These are phyloP conservation scores for Immersiella caudata DNA, from an alignment of 495 filamentous ascomycete genomes.

Conservation along the genomic window DNA sequence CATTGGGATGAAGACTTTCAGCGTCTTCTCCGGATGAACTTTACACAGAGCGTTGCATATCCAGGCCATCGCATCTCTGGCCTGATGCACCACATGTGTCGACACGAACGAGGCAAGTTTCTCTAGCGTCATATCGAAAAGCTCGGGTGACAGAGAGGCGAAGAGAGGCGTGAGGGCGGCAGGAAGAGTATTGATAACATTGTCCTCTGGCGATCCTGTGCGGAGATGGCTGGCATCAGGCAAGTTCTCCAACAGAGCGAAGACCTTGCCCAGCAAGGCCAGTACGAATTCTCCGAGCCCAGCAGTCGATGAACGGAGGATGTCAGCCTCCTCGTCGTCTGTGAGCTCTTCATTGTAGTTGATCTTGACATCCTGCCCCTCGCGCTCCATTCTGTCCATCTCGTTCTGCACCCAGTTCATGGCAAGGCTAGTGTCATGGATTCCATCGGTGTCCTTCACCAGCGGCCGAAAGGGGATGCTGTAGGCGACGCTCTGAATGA, in stretches of 20 bases:
- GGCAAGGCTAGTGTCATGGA: conserved; percentile 77
- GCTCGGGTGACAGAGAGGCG: conserved; percentile 86
- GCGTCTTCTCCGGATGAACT: conserved; percentile 85
- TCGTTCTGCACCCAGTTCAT: conserved; percentile 93
- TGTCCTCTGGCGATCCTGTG: conserved; percentile 92
- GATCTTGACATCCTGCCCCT: conserved; percentile 79
- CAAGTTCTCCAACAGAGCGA: conserved; percentile 92
- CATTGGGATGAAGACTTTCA: conserved; percentile 87
- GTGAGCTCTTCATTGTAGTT: conserved; percentile 82
- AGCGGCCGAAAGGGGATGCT: conserved; percentile 90
- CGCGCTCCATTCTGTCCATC: conserved; percentile 88
- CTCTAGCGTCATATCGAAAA: conserved; percentile 87
- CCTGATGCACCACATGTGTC: conserved; percentile 95
- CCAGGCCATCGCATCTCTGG: conserved; percentile 97
- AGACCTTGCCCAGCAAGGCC: conserved; percentile 88
- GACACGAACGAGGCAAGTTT: conserved; percentile 93
- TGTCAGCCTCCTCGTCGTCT: conserved; percentile 85
- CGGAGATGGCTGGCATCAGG: conserved; percentile 85
- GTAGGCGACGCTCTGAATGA: conserved; percentile 92
- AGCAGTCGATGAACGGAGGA: conserved; percentile 93
- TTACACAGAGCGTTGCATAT: conserved; percentile 96
- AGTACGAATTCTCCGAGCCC: conserved; percentile 90
- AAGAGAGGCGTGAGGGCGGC: conserved; percentile 90
- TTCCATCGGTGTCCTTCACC: conserved; percentile 65
- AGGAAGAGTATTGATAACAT: conserved; percentile 93